phyloP scores from a whole-genome alignment of 2,329 filamentous ascomycete genomes.

The Arthrobotrys sinensis region DNA sequence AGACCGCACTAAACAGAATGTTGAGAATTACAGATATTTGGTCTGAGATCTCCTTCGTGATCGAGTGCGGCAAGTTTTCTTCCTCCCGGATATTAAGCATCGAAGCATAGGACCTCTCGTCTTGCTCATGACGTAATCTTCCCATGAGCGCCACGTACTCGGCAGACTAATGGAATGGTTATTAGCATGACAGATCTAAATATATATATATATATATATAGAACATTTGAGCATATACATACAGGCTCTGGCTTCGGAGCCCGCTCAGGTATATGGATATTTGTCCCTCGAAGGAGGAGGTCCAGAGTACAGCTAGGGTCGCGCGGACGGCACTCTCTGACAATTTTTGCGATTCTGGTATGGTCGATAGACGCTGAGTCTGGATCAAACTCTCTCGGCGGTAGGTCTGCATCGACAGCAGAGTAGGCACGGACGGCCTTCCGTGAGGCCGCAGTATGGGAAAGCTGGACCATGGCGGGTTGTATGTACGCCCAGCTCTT shows the following conservation, averaged over 20 bases:
- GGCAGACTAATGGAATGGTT: slow-evolving; percentile 21
- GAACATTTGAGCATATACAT: neutral
- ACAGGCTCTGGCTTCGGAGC: slow-evolving; percentile 37
- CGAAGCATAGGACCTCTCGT: slow-evolving; percentile 41
- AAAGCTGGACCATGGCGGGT: slow-evolving; percentile 37
- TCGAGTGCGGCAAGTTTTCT: slow-evolving; percentile 25
- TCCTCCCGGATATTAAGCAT: slow-evolving; percentile 35
- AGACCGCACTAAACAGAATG: slow-evolving; percentile 48
- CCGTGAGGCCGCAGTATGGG: slow-evolving; percentile 20
- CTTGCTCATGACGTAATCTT: slow-evolving; percentile 40
- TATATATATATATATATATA: neutral
- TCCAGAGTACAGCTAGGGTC: slow-evolving; percentile 27
- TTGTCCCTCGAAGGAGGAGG: slow-evolving; percentile 37
- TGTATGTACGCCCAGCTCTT: too few species aligned
- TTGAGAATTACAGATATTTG: slow-evolving; percentile 57
- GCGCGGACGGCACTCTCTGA: neutral
- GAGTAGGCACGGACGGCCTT: slow-evolving; percentile 6
- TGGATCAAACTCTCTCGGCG: neutral
- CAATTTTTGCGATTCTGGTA: slow-evolving; percentile 14
- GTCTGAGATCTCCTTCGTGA: slow-evolving; percentile 50
- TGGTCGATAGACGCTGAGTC: slow-evolving; percentile 32
- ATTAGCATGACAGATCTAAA: neutral
- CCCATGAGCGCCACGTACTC: slow-evolving; percentile 44
- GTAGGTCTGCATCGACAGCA: neutral
- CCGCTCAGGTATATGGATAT: slow-evolving; percentile 23